Percentiles rank a stretch among this genome's conserved stretches.
phyloP scores from a whole-genome alignment of 2,329 filamentous ascomycete genomes.

The Cladosporium halotolerans region DNA sequence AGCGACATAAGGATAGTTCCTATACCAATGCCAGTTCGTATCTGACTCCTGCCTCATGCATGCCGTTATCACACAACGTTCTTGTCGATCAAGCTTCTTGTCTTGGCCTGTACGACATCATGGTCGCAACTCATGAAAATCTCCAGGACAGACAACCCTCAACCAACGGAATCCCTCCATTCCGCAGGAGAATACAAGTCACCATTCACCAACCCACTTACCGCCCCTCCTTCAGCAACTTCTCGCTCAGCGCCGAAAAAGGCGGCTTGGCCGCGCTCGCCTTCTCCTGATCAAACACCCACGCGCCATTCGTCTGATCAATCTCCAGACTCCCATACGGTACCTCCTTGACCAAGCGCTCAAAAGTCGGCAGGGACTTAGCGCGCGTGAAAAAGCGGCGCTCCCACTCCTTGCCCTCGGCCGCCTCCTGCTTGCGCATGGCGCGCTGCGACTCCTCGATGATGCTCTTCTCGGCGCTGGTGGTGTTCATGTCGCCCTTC shows the following conservation, averaged over 20 bases:
- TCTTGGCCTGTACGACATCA: not conserved
- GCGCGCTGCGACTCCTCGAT: conserved; percentile 86
- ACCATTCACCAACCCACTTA: conserved; percentile 13
- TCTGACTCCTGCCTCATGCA: no score
- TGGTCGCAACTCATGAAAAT: conserved; percentile 5
- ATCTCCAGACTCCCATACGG: conserved; percentile 44
- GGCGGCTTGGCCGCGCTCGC: conserved; percentile 32
- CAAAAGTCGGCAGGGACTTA: conserved; percentile 38
- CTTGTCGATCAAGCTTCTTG: no score
- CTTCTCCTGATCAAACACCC: conserved; percentile 58
- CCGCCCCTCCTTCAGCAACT: conserved; percentile 14
- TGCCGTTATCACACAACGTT: no score
- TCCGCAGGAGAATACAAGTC: no score
- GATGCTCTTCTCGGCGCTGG: conserved; percentile 71
- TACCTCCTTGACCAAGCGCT: conserved; percentile 43
- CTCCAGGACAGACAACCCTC: not conserved
- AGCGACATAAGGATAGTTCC: no score
- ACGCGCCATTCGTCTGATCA: conserved; percentile 63
- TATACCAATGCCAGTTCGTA: no score
- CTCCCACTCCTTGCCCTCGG: conserved; percentile 72
- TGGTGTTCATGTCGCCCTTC: conserved; percentile 75
- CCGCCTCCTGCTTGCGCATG: conserved; percentile 65
- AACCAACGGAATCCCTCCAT: no score
- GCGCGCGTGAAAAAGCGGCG: conserved; percentile 67
- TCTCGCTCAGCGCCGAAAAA: conserved; percentile 22